Percentiles rank a stretch among this genome's conserved stretches.
Evolutionary conservation across 2,329 filamentous ascomycete species (phyloP).

Genomic region (Xylariaceae sp.): DNA sequence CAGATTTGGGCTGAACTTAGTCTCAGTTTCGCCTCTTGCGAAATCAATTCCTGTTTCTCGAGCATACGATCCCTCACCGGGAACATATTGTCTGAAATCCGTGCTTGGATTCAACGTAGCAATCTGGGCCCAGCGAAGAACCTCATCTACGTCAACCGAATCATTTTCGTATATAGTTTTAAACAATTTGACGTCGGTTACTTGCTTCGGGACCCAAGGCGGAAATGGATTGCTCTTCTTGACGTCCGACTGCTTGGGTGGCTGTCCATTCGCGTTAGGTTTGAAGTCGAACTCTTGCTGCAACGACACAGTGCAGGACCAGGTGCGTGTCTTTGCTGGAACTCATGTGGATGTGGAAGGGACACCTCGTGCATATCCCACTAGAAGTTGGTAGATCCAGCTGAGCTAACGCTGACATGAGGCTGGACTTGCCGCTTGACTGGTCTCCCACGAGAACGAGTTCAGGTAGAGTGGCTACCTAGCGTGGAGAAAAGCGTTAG

Average conservation of each 20-base stretch:
- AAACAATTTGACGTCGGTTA: slow-evolving; percentile 54
- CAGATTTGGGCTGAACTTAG: slow-evolving; percentile 77
- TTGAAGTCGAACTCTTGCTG: slow-evolving; percentile 58
- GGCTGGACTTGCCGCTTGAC: slow-evolving; percentile 70
- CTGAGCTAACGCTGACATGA: slow-evolving; percentile 18
- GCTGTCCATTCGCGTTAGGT: slow-evolving; percentile 28
- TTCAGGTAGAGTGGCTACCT: slow-evolving; percentile 54
- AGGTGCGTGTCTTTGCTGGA: slow-evolving; percentile 49
- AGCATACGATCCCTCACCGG: slow-evolving; percentile 39
- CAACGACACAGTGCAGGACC: slow-evolving; percentile 65
- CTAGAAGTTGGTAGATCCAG: slow-evolving; percentile 46
- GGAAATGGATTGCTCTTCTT: slow-evolving; percentile 53
- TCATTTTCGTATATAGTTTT: slow-evolving; percentile 56
- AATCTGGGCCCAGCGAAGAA: slow-evolving; percentile 69
- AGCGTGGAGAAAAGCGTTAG: no score
- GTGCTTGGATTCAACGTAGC: slow-evolving; percentile 67
- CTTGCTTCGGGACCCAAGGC: slow-evolving; percentile 55
- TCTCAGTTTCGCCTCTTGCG: slow-evolving; percentile 43
- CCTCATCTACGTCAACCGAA: slow-evolving; percentile 54
- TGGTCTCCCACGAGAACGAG: slow-evolving; percentile 81
- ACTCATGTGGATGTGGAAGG: slow-evolving; percentile 70
- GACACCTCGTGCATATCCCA: slow-evolving; percentile 66
- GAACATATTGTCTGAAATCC: slow-evolving; percentile 50
- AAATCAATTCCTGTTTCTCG: slow-evolving; percentile 36
- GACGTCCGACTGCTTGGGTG: slow-evolving; percentile 42